phyloP scores from a whole-genome alignment of 1,284 basidiomycete genomes.

The Omphalotus olearius region DNA sequence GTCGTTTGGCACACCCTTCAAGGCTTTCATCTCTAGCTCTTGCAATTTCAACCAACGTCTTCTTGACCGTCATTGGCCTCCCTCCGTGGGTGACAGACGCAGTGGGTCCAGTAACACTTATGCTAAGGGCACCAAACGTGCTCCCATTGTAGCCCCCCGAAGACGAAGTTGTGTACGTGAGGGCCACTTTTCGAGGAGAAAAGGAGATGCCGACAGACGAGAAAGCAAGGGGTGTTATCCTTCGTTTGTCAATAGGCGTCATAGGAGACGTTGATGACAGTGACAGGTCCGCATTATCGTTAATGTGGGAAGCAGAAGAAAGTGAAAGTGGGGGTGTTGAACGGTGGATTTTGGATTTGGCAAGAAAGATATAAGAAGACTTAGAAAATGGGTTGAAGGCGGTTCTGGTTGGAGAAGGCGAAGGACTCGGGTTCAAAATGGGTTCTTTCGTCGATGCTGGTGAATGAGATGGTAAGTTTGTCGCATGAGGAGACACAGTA shows the following conservation, averaged over 20 bases:
- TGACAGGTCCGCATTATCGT: constrained; percentile 1
- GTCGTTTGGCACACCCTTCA: constrained; percentile 51
- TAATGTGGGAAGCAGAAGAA: not conserved
- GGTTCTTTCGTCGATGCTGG: not conserved
- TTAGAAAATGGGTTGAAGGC: constrained; percentile 15
- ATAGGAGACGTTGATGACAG: constrained; percentile 7
- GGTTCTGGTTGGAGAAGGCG: constrained; percentile 11
- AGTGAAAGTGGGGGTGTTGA: not conserved
- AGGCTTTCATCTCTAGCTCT: constrained; percentile 48
- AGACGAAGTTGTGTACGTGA: constrained; percentile 29
- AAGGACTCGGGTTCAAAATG: not conserved
- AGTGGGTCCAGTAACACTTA: constrained; percentile 11
- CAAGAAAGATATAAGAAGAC: constrained; percentile 12
- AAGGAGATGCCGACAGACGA: constrained; percentile 40
- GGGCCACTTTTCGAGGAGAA: constrained; percentile 40
- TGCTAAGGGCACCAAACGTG: constrained; percentile 11
- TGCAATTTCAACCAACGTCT: constrained; percentile 10
- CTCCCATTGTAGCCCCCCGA: constrained; percentile 6
- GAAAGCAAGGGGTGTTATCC: constrained; percentile 33
- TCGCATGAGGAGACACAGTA: not conserved
- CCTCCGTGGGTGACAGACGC: constrained; percentile 2
- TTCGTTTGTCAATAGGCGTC: constrained; percentile 7
- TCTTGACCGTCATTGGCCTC: constrained; percentile 14
- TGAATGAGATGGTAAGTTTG: constrained; percentile 1
- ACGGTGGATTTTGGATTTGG: constrained; percentile 12